A percentile compares a stretch with the other conserved stretches of the same genome.
Evolutionary conservation across 306 rosid species (phyloP).

Genomic region (Pyrus betulifolia): DNA sequence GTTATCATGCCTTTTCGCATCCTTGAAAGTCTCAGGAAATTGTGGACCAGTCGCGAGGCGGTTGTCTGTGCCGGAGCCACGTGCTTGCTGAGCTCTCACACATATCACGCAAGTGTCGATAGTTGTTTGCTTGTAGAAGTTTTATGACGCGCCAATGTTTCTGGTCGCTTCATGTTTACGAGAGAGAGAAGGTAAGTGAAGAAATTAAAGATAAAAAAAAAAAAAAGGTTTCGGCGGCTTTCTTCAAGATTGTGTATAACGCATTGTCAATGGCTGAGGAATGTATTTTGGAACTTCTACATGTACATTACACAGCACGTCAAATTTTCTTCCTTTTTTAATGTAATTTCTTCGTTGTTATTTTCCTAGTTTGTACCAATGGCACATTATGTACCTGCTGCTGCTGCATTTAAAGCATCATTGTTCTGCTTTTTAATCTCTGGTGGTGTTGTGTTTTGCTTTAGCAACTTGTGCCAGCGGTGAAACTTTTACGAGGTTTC

Average conservation of each 20-base stretch:
- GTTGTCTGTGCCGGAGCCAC: conserved; percentile 75
- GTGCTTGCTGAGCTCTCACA: conserved; percentile 58
- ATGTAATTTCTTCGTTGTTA: background rate
- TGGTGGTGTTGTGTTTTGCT: background rate
- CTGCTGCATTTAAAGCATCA: background rate
- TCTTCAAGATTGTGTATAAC: conserved; percentile 31
- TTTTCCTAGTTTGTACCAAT: background rate
- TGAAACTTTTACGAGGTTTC: too few relatives aligned
- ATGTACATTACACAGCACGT: conserved; percentile 2
- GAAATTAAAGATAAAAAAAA: conserved; percentile 4
- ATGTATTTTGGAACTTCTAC: background rate
- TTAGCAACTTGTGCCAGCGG: background rate
- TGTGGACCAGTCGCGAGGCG: conserved; percentile 50
- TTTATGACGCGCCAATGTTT: conserved; percentile 19
- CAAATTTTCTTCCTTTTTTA: conserved; percentile 7
- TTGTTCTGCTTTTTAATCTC: background rate
- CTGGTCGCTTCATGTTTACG: conserved; percentile 41
- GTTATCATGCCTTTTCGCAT: conserved; percentile 75
- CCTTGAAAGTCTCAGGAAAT: conserved; percentile 60
- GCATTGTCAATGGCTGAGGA: conserved; percentile 19
- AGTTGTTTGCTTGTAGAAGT: conserved; percentile 35
- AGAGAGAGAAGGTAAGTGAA: conserved; percentile 32
- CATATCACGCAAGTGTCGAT: conserved; percentile 6
- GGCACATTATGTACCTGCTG: background rate
- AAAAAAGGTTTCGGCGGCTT: conserved; percentile 11